Conservation (phyloP, 2,329 filamentous ascomycete species). For the Epicoccum nigrum region DNA sequence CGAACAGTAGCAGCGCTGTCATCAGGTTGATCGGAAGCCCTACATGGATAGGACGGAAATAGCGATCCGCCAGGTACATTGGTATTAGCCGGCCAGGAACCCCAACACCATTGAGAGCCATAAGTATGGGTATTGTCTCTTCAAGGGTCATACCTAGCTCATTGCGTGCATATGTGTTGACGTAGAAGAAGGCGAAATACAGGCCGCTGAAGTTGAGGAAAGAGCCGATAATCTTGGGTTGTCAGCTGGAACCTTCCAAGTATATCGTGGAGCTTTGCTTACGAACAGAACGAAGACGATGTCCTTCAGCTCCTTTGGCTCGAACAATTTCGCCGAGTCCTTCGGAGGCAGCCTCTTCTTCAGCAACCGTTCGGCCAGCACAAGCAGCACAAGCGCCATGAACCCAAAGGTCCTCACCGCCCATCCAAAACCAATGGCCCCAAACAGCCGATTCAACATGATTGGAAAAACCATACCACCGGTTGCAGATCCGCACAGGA, state of each 20-base stretch:
- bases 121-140: background rate
- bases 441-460: constrained; percentile 58
- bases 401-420: constrained; percentile 52
- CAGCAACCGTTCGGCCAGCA: constrained; percentile 29
- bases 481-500: constrained; percentile 63
- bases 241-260: constrained; percentile 37
- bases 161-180: background rate
- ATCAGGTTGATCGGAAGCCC: background rate
- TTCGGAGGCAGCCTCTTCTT: constrained; percentile 28
- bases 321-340: constrained; percentile 20
- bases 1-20: background rate
- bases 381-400: constrained; percentile 62
- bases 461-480: constrained; percentile 69
- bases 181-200: constrained; percentile 51
- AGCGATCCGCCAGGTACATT: background rate
- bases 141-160: background rate
- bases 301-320: constrained; percentile 25
- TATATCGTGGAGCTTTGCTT: constrained; percentile 19
- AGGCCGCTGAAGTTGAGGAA: constrained; percentile 38
- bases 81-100: background rate
- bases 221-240: constrained; percentile 34
- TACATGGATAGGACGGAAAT: too few species aligned
- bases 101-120: background rate
- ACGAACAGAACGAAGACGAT: constrained; percentile 27
- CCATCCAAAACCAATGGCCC: constrained; percentile 39